These are phyloP conservation scores for Collybia nuda DNA, from an alignment of 768 basidiomycete species.

Conservation along the genomic window DNA sequence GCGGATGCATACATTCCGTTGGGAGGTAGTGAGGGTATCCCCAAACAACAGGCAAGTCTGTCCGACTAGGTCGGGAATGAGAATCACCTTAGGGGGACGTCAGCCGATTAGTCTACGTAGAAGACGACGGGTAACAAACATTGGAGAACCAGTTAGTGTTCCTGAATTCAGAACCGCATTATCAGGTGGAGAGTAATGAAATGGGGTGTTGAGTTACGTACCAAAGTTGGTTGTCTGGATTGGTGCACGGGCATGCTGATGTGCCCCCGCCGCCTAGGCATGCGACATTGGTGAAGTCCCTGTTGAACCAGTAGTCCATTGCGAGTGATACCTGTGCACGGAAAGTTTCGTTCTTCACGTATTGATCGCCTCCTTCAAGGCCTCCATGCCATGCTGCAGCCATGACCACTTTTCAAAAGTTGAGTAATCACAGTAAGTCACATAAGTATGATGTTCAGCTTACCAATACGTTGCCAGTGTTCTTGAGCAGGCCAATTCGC, in stretches of 20 bases:
- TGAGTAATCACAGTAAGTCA: conserved; percentile 2
- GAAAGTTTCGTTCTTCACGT: conserved; percentile 38
- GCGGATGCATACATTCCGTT: conserved; percentile 43
- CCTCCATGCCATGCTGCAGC: conserved; percentile 60
- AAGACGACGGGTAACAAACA: conserved; percentile 21
- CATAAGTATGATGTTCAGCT: conserved; percentile 12
- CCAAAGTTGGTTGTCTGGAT: conserved; percentile 41
- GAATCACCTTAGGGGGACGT: conserved; percentile 43
- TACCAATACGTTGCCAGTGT: conserved; percentile 58
- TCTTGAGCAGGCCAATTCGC: conserved; percentile 71
- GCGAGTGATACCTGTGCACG: conserved; percentile 42
- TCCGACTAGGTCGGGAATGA: conserved; percentile 57
- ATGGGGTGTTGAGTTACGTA: conserved; percentile 9
- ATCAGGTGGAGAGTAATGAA: not conserved
- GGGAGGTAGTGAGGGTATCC: conserved; percentile 38
- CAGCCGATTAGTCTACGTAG: not conserved
- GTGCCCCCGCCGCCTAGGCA: conserved; percentile 60
- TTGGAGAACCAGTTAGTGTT: conserved; percentile 70
- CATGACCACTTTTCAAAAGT: conserved; percentile 40
- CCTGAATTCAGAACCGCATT: conserved; percentile 30
- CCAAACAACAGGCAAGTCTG: conserved; percentile 57
- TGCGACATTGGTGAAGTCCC: conserved; percentile 51
- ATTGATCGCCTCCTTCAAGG: conserved; percentile 36
- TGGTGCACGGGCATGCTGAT: conserved; percentile 52
- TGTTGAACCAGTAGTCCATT: conserved; percentile 64